phyloP scores from a whole-genome alignment of 78 protist species.

The Speleostelium caveatum region DNA sequence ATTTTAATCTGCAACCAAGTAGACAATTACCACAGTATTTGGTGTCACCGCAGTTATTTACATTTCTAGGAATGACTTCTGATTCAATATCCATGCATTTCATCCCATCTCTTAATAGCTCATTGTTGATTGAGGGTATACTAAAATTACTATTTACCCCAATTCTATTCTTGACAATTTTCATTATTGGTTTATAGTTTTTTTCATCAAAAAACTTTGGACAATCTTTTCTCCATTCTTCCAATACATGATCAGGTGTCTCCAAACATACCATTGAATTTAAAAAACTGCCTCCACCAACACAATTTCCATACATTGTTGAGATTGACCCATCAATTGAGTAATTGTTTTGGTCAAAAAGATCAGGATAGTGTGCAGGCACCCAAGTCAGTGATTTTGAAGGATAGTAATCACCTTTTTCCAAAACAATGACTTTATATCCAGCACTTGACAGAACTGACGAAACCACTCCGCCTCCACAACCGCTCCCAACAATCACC shows the following conservation, averaged over 20 bases:
- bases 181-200: conserved; percentile 20
- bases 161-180: conserved; percentile 12
- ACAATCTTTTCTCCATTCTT: conserved; percentile 54
- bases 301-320: conserved; percentile 43
- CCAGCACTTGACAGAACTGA: conserved; percentile 47
- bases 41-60: conserved; percentile 47
- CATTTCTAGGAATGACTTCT: conserved; percentile 50
- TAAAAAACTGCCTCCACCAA: conserved; percentile 76
- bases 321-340: conserved; percentile 31
- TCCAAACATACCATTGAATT: conserved; percentile 61
- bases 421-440: conserved; percentile 64
- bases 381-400: conserved; percentile 28
- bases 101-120: background rate
- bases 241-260: conserved; percentile 36
- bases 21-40: conserved; percentile 64
- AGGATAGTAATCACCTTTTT: conserved; percentile 40
- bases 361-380: conserved; percentile 28
- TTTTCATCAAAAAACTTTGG: background rate
- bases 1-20: conserved; percentile 66
- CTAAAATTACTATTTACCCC: conserved; percentile 30
- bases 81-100: conserved; percentile 4
- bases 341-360: conserved; percentile 68
- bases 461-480: conserved; percentile 76
- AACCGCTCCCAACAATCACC: conserved; percentile 73
- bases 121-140: no score